Percentiles rank a stretch among this genome's conserved stretches.
These are phyloP conservation scores for Westerdykella ornata DNA, from an alignment of 2,329 filamentous ascomycete species.

Conservation along the genomic window DNA sequence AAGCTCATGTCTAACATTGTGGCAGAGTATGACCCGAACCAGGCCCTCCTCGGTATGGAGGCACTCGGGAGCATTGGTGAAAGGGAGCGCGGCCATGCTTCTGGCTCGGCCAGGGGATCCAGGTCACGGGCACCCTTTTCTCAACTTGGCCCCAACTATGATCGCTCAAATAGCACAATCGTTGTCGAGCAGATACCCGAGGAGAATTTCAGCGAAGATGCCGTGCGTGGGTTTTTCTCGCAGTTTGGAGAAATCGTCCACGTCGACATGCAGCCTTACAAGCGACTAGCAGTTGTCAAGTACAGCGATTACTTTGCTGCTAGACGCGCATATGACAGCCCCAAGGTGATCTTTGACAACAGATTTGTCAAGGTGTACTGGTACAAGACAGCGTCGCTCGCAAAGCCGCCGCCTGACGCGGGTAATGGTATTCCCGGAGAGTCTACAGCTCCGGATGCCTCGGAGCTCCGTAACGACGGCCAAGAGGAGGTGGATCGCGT, in stretches of 20 bases:
- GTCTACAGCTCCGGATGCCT: conserved; percentile 9
- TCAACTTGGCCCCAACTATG: conserved; percentile 55
- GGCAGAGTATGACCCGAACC: conserved; percentile 54
- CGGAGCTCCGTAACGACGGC: conserved; percentile 16
- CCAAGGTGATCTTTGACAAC: conserved; percentile 77
- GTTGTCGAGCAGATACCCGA: conserved; percentile 74
- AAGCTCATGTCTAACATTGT: conserved; percentile 2
- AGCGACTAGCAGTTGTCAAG: conserved; percentile 62
- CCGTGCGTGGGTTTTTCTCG: conserved; percentile 62
- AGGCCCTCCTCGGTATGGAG: conserved; percentile 40
- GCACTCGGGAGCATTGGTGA: conserved; percentile 33
- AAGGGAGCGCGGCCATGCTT: conserved; percentile 11
- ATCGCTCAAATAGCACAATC: conserved; percentile 59
- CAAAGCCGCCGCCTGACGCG: conserved; percentile 3
- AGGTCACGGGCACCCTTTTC: conserved; percentile 52
- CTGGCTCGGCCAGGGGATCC: conserved; percentile 30
- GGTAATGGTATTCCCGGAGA: conserved; percentile 1
- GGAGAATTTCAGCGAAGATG: conserved; percentile 59
- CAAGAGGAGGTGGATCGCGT: conserved; percentile 60
- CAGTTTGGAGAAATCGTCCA: conserved; percentile 62
- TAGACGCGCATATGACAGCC: conserved; percentile 64
- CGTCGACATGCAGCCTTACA: conserved; percentile 59
- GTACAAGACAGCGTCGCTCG: conserved; percentile 47
- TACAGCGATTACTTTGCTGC: conserved; percentile 61
- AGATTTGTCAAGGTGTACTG: conserved; percentile 81